Percentiles rank a stretch among this genome's conserved stretches.
Conservation (phyloP, 2,329 filamentous ascomycete species). For the Exutisphaerella laricina region DNA sequence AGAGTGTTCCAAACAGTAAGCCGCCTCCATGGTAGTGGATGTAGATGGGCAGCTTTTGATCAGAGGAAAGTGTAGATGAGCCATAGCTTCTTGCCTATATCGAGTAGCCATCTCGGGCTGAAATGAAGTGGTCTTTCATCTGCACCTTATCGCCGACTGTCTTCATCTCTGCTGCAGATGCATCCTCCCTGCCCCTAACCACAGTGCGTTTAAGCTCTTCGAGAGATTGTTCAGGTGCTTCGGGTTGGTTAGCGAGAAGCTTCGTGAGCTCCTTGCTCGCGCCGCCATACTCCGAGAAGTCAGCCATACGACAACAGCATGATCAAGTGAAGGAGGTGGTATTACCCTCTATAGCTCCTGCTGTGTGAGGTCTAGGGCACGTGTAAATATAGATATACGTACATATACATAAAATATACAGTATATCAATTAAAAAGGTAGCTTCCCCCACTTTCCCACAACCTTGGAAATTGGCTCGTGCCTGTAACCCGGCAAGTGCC, state of each 20-base stretch:
- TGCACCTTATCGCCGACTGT: constrained; percentile 5
- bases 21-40: constrained; percentile 53
- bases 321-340: too few species aligned
- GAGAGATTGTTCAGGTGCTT: constrained; percentile 8
- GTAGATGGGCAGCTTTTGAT: constrained; percentile 39
- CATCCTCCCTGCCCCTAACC: constrained; percentile 15
- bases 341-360: too few species aligned
- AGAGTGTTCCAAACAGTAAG: constrained; percentile 51
- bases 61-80: constrained; percentile 30
- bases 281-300: constrained; percentile 21
- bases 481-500: too few species aligned
- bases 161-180: constrained; percentile 11
- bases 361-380: too few species aligned
- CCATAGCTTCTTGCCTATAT: constrained; percentile 47
- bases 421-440: too few species aligned
- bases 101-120: constrained; percentile 41
- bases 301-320: constrained; percentile 10
- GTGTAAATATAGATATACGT: too few species aligned
- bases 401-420: too few species aligned
- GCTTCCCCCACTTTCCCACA: too few species aligned
- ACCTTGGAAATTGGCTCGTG: too few species aligned
- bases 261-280: constrained; percentile 13
- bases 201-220: constrained; percentile 14
- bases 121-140: constrained; percentile 28
- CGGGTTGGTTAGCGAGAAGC: constrained; percentile 13